Evolutionary conservation across 345 rosid species (phyloP).

Genomic region (Eucalyptus sp.): DNA sequence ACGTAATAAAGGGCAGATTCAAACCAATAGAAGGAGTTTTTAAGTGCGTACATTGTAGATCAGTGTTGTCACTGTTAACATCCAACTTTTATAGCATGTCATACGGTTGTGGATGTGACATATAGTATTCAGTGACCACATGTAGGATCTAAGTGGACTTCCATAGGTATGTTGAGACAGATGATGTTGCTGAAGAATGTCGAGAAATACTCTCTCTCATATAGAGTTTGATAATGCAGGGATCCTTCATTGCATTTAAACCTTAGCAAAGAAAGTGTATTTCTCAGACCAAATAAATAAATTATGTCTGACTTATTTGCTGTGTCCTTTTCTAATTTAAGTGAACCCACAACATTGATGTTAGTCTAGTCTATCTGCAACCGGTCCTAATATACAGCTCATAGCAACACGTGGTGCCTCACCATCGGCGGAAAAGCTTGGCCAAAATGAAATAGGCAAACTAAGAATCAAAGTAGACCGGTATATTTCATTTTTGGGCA

Average conservation of each 20-base stretch:
- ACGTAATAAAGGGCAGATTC: not conserved
- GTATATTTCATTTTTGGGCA: not conserved
- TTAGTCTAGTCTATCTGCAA: not conserved
- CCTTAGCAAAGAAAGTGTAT: not conserved
- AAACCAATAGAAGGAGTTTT: not conserved
- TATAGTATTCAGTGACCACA: not conserved
- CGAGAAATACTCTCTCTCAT: not conserved
- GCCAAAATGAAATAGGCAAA: not conserved
- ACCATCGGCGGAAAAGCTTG: not conserved
- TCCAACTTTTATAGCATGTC: not conserved
- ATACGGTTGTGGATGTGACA: not conserved
- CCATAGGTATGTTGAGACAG: not conserved
- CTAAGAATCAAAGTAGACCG: not conserved
- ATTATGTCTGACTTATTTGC: not conserved
- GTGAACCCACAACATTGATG: not conserved
- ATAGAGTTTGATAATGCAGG: not conserved
- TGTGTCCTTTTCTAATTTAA: not conserved
- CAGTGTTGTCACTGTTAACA: not conserved
- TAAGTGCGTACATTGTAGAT: not conserved
- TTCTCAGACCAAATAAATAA: not conserved
- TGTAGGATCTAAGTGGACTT: not conserved
- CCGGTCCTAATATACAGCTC: not conserved
- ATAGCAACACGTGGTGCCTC: not conserved
- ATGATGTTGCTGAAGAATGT: not conserved
- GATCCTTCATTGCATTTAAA: not conserved